Base-by-base conservation (phyloP, 2,329 filamentous ascomycete species). In the Elsinoe australis region DNA sequence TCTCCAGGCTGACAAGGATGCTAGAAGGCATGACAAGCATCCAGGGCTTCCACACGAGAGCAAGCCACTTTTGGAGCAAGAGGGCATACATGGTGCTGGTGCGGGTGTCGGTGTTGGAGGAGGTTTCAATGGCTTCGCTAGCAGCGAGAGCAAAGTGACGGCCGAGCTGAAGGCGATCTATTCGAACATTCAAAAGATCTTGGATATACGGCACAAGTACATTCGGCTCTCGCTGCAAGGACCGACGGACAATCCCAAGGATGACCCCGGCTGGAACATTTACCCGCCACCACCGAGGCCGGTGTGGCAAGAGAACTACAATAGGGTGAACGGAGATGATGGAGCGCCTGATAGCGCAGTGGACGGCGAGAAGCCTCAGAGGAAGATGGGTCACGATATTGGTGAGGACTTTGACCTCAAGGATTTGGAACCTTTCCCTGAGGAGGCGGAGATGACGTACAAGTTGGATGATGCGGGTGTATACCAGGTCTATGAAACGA, bases 221-320 rank as follows among this genome's bases (percentile, higher is more conserved):
- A 86, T 96, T 46, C 72, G 79, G 1, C 67, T 95, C 12, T 96
- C 92, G 0, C 71, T 89, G 15, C 92, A 98, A 61, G 78, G 84
- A 7, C 76, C 82, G 5, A 76, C 79, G 9, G 87, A 95, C 61
- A 95, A 96, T 56, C 92, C 92, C 1, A 87, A 87, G 58, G 88
- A 96, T 62, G 78, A 84, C 14, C 75, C 82, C 0, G 76, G 73
- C 42, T 98, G 90, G 90, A 75, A 77, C 47, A 87, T 98, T 35
- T 96, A 96, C 59, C 92, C 92, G 7, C 80, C 86, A 10, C 89
- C 89, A 3, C 92, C 90, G 4, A 86, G 94, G 59, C 92, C 92
- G 12, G 86, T 87, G 2, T 96, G 92, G 90, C 76, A 82, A 22
- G 55, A 56, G 44, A 60, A 63, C 28, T 59, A 64, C 48, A 57